phyloP scores from a whole-genome alignment of 345 rosid species.

The Mercurialis annua region DNA sequence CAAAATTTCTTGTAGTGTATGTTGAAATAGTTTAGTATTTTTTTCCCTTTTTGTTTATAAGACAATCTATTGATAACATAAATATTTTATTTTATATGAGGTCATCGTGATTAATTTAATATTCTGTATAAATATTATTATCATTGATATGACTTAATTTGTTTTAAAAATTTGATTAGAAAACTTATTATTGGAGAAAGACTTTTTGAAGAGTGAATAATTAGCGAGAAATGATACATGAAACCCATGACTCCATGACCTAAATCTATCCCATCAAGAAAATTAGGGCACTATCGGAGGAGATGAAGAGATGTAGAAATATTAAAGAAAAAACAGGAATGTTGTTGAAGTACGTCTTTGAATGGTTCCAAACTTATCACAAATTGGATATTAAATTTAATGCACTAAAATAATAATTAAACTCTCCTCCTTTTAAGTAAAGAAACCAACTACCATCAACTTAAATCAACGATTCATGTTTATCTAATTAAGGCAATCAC shows the following conservation, averaged over 20 bases:
- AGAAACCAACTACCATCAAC: conserved; percentile 10
- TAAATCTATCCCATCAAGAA: conserved; percentile 25
- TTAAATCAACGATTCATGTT: conserved; percentile 7
- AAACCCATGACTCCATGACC: conserved; percentile 8
- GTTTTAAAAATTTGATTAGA: neutral
- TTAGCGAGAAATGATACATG: conserved; percentile 11
- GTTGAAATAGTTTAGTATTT: too few relatives aligned
- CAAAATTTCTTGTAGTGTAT: too few relatives aligned
- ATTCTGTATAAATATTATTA: too few relatives aligned
- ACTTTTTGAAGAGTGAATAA: neutral
- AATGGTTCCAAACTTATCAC: conserved; percentile 4
- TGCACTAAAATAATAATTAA: neutral
- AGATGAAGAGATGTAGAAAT: conserved; percentile 1
- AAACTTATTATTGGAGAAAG: neutral
- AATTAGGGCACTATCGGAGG: conserved; percentile 2
- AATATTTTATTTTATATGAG: too few relatives aligned
- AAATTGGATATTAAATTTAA: too few relatives aligned
- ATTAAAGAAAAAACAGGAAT: conserved; percentile 9
- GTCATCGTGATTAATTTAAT: too few relatives aligned
- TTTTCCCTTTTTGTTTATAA: too few relatives aligned
- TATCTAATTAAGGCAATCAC: conserved; percentile 16
- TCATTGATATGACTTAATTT: too few relatives aligned
- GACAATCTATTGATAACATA: too few relatives aligned
- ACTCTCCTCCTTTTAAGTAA: conserved; percentile 21
- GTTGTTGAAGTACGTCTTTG: conserved; percentile 21